Evolutionary conservation across 495 filamentous ascomycete species (phyloP).

Genomic region (Xylaria acuta): DNA sequence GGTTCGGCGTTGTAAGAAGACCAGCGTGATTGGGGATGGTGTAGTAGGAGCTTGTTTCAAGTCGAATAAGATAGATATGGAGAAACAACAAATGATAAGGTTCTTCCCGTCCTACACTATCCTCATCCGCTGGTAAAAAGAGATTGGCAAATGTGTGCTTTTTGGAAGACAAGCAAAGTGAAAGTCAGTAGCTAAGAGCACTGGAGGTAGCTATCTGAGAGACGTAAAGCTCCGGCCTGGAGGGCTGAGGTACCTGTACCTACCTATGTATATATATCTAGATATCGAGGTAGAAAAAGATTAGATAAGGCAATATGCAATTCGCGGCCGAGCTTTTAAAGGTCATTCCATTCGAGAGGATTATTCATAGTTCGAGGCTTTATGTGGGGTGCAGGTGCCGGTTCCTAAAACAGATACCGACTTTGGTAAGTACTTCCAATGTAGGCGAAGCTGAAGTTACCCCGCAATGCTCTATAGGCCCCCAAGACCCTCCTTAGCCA

Average conservation of each 20-base stretch:
- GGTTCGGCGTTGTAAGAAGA: neutral
- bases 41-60: neutral
- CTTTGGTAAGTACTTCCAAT: too few species aligned
- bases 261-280: neutral
- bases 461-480: slow-evolving; percentile 11
- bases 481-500: neutral
- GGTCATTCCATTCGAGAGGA: neutral
- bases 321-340: neutral
- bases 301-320: slow-evolving; percentile 4
- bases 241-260: neutral
- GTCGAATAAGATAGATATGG: too few species aligned
- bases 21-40: neutral
- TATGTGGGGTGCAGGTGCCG: neutral
- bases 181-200: neutral
- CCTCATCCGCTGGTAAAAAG: neutral
- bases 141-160: neutral
- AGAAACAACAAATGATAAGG: neutral
- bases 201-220: neutral
- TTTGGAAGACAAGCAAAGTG: neutral
- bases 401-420: neutral
- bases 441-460: slow-evolving; percentile 1
- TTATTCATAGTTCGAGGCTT: neutral
- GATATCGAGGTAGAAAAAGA: neutral
- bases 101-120: neutral
- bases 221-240: neutral